phyloP scores from a whole-genome alignment of 805 yeast genomes.

The Tetrapisispora nanseiensis region DNA sequence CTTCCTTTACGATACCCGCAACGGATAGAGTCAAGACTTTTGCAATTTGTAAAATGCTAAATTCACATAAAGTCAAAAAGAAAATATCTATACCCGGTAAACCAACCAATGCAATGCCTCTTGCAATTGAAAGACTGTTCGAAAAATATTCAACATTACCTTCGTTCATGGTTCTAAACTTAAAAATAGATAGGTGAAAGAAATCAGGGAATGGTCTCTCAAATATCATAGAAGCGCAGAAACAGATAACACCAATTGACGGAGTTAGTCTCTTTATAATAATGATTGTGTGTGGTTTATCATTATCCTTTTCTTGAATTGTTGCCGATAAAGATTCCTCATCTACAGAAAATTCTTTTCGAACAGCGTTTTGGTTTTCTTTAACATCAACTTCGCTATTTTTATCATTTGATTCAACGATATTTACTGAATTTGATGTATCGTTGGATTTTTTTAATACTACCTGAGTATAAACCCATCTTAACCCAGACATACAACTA shows the following conservation, averaged over 20 bases:
- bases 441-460: slow-evolving; percentile 37
- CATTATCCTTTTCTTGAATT: neutral
- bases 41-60: slow-evolving; percentile 69
- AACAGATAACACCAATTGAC: slow-evolving; percentile 57
- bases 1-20: slow-evolving; percentile 89
- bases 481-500: slow-evolving; percentile 72
- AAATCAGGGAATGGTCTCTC: slow-evolving; percentile 46
- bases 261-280: slow-evolving; percentile 84
- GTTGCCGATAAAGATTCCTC: neutral
- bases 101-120: slow-evolving; percentile 49
- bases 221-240: slow-evolving; percentile 50
- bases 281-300: slow-evolving; percentile 54
- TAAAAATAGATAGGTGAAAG: slow-evolving; percentile 10
- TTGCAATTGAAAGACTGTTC: slow-evolving; percentile 30
- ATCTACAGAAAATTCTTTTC: too few species aligned
- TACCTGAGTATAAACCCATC: slow-evolving; percentile 93
- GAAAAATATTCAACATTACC: slow-evolving; percentile 4
- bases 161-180: slow-evolving; percentile 8
- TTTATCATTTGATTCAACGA: too few species aligned
- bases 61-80: slow-evolving; percentile 82
- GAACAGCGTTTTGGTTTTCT: too few species aligned
- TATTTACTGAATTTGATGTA: neutral
- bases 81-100: slow-evolving; percentile 85
- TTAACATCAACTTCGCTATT: neutral
- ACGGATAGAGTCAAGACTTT: slow-evolving; percentile 79